Percentiles rank a stretch among this genome's conserved stretches.
phyloP scores from a whole-genome alignment of 139 green algal species.

The Chlamydomonas sp. region DNA sequence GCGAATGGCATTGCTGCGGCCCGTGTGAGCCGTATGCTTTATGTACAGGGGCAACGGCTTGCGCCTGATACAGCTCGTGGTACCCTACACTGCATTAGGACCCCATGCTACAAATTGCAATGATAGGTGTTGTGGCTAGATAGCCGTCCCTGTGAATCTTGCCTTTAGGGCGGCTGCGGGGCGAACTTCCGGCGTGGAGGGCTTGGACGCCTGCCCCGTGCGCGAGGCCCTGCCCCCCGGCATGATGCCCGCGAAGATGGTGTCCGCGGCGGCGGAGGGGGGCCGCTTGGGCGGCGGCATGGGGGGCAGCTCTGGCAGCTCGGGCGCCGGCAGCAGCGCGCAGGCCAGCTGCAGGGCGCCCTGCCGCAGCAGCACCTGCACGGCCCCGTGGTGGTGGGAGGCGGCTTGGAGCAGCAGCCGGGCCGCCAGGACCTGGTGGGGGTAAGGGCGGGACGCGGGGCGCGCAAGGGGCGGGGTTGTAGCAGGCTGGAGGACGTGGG shows the following conservation, averaged over 20 bases:
- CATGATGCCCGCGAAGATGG: conserved; percentile 11
- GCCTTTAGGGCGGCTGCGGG: no score
- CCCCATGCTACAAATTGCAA: no score
- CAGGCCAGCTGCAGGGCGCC: conserved; percentile 14
- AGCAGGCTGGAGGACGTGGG: not conserved
- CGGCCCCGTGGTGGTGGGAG: conserved; percentile 4
- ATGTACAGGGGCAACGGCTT: no score
- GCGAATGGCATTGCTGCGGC: no score
- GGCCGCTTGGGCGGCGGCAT: not conserved
- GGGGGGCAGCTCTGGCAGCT: not conserved
- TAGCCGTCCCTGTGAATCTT: no score
- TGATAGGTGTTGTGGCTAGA: no score
- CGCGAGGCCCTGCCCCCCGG: not conserved
- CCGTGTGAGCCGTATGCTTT: no score
- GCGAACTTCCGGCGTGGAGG: no score
- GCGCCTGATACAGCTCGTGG: no score
- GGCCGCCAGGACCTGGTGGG: conserved; percentile 4
- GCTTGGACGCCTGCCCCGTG: not conserved
- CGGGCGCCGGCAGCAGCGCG: conserved; percentile 5
- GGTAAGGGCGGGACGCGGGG: not conserved
- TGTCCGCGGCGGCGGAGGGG: not conserved
- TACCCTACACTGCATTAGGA: no score
- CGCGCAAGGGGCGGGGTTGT: not conserved
- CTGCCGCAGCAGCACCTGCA: not conserved
- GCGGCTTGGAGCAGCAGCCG: conserved; percentile 11